A percentile compares a stretch with the other conserved stretches of the same genome.
Evolutionary conservation across 2,329 filamentous ascomycete genomes (phyloP).

Genomic region (Ophiocordyceps sinensis): DNA sequence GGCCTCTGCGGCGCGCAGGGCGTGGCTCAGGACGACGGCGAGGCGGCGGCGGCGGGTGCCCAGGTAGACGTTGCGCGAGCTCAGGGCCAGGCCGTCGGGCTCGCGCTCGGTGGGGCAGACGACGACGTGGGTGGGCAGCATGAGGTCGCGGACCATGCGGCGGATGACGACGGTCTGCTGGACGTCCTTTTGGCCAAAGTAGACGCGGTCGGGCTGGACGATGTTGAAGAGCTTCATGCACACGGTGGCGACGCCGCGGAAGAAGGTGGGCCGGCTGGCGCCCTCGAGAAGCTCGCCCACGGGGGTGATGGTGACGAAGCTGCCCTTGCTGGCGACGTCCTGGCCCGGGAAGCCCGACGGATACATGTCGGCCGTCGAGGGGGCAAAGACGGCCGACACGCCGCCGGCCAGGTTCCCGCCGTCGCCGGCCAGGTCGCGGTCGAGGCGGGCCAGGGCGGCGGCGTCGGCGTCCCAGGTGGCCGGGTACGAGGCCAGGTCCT

Average conservation of each 20-base stretch:
- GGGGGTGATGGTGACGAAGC: constrained; percentile 84
- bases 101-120: constrained; percentile 67
- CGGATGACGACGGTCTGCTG: constrained; percentile 89
- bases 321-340: constrained; percentile 63
- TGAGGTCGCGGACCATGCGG: constrained; percentile 77
- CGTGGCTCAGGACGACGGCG: constrained; percentile 56
- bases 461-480: constrained; percentile 76
- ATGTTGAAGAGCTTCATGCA: constrained; percentile 62
- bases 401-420: constrained; percentile 43
- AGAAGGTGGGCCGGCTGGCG: constrained; percentile 78
- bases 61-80: constrained; percentile 87
- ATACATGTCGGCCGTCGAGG: constrained; percentile 74
- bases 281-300: constrained; percentile 73
- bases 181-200: constrained; percentile 96
- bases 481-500: constrained; percentile 82
- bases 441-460: constrained; percentile 48
- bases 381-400: constrained; percentile 75
- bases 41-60: constrained; percentile 57
- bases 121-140: constrained; percentile 59
- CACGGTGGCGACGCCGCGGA: constrained; percentile 88
- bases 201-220: constrained; percentile 51
- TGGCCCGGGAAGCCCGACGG: constrained; percentile 62
- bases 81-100: constrained; percentile 71
- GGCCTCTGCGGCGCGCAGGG: constrained; percentile 56
- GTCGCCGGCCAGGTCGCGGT: constrained; percentile 55